phyloP scores from a whole-genome alignment of 2,329 filamentous ascomycete genomes.

The Aspergillus tamarii region DNA sequence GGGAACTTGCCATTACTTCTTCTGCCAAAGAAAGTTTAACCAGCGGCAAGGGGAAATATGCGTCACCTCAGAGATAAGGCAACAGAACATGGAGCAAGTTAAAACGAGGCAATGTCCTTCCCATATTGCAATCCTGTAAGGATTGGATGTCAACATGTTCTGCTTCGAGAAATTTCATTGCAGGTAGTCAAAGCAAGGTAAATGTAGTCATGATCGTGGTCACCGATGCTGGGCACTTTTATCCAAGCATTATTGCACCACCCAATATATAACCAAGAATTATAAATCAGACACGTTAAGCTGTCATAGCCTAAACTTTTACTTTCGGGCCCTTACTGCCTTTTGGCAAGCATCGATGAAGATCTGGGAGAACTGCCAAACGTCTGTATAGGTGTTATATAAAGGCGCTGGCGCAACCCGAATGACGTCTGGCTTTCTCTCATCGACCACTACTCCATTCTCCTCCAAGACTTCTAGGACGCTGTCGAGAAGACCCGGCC shows the following conservation, averaged over 20 bases:
- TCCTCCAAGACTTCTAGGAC: slow-evolving; percentile 67
- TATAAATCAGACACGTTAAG: slow-evolving; percentile 6
- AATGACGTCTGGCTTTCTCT: slow-evolving; percentile 83
- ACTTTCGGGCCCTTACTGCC: slow-evolving; percentile 31
- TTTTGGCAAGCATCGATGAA: slow-evolving; percentile 55
- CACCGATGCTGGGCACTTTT: not conserved
- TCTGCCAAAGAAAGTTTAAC: not conserved
- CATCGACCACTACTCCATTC: slow-evolving; percentile 75
- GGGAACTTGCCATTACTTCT: not conserved
- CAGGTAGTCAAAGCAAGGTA: not conserved
- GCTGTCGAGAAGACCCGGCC: slow-evolving; percentile 69
- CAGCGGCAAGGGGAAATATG: not conserved
- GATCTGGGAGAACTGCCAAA: slow-evolving; percentile 62
- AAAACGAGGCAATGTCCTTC: not conserved
- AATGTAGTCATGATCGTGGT: not conserved
- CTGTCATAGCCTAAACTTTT: not conserved
- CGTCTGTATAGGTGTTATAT: slow-evolving; percentile 80
- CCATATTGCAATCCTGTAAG: not conserved
- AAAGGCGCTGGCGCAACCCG: slow-evolving; percentile 80
- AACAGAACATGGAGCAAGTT: not conserved
- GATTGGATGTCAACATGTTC: not conserved
- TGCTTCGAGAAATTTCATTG: not conserved
- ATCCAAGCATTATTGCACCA: not conserved
- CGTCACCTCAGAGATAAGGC: not conserved
- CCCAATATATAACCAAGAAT: not conserved